Evolutionary conservation across 306 rosid species (phyloP).

Genomic region (Carpinus viminea): DNA sequence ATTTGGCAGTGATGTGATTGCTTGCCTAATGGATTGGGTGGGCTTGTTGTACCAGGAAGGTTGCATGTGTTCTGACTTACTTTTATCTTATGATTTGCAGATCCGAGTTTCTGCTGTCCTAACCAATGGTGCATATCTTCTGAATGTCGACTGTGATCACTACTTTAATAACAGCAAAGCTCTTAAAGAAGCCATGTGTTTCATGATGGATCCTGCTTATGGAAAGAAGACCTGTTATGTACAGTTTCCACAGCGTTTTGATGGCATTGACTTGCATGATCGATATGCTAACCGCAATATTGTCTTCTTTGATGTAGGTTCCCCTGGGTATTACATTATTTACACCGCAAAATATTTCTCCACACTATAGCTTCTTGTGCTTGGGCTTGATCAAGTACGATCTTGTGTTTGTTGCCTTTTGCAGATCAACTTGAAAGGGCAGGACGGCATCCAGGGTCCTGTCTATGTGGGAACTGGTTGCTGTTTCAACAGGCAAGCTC

Average conservation of each 20-base stretch:
- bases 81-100: slow-evolving; percentile 46
- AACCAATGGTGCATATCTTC: slow-evolving; percentile 94
- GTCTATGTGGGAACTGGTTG: slow-evolving; percentile 99
- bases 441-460: slow-evolving; percentile 97
- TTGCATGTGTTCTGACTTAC: slow-evolving; percentile 29
- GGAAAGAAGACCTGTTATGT: slow-evolving; percentile 98
- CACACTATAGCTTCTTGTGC: slow-evolving; percentile 6
- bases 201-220: slow-evolving; percentile 95
- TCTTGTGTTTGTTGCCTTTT: slow-evolving; percentile 10
- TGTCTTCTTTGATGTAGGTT: slow-evolving; percentile 92
- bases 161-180: slow-evolving; percentile 98
- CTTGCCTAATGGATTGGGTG: background rate
- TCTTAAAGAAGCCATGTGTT: slow-evolving; percentile 98
- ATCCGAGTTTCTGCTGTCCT: slow-evolving; percentile 98
- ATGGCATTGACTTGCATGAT: slow-evolving; percentile 96
- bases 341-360: slow-evolving; percentile 8
- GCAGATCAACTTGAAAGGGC: slow-evolving; percentile 97
- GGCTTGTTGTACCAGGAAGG: background rate
- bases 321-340: background rate
- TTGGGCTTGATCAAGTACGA: slow-evolving; percentile 18
- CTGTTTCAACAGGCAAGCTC: slow-evolving; percentile 98
- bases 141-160: slow-evolving; percentile 99
- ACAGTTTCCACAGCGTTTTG: slow-evolving; percentile 98
- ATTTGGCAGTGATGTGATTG: slow-evolving; percentile 11
- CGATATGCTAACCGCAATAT: slow-evolving; percentile 99